These are phyloP conservation scores for Meyerozyma smithsonii DNA, from an alignment of 1,139 yeast genomes.

Conservation along the genomic window DNA sequence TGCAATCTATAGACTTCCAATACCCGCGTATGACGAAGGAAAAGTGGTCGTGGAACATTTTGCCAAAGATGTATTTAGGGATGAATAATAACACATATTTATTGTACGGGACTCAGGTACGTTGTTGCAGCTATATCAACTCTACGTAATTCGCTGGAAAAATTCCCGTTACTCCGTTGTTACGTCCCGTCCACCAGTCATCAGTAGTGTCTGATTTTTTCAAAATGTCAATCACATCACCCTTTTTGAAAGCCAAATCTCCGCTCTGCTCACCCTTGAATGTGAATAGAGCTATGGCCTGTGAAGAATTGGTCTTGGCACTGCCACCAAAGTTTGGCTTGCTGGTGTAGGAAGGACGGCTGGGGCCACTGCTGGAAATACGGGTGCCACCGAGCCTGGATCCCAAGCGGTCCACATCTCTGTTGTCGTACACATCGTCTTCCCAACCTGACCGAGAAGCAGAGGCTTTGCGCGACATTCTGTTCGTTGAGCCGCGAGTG, in stretches of 20 bases:
- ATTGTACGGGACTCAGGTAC: not conserved
- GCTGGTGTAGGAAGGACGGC: slow-evolving; percentile 35
- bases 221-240: slow-evolving; percentile 86
- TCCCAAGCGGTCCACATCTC: slow-evolving; percentile 34
- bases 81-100: slow-evolving; percentile 5
- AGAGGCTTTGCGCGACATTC: slow-evolving; percentile 5
- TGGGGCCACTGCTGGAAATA: slow-evolving; percentile 27
- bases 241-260: slow-evolving; percentile 87
- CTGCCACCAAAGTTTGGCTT: slow-evolving; percentile 51
- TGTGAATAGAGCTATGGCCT: slow-evolving; percentile 85
- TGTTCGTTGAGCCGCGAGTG: slow-evolving; percentile 11
- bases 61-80: slow-evolving; percentile 34
- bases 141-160: slow-evolving; percentile 98
- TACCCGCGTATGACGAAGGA: slow-evolving; percentile 60
- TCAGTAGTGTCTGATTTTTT: slow-evolving; percentile 83
- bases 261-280: slow-evolving; percentile 91
- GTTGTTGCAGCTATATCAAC: slow-evolving; percentile 42
- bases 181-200: slow-evolving; percentile 98
- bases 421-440: slow-evolving; percentile 70
- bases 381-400: slow-evolving; percentile 29
- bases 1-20: slow-evolving; percentile 58
- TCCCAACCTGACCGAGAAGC: slow-evolving; percentile 58
- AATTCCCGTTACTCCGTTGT: slow-evolving; percentile 79
- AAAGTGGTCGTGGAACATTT: slow-evolving; percentile 63
- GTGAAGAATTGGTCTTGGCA: slow-evolving; percentile 48